These are phyloP conservation scores for Monilinia laxa DNA, from an alignment of 2,329 filamentous ascomycete species.

Conservation along the genomic window DNA sequence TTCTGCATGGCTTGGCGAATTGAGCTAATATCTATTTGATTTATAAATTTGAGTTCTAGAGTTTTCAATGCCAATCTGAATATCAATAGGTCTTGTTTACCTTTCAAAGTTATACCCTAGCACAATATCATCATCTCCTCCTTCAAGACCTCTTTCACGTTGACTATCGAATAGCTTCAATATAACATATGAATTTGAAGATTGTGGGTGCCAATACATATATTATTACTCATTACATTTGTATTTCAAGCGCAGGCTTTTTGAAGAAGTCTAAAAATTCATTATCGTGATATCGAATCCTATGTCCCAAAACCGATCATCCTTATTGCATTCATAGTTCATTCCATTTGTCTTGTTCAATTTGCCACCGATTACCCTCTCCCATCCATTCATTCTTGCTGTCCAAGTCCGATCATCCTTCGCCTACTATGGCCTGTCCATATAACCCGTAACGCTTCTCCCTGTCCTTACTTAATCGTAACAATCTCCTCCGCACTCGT, in stretches of 20 bases:
- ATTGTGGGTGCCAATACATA: not conserved
- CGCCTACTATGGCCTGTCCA: not conserved
- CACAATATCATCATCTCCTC: not conserved
- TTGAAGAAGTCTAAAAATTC: not conserved
- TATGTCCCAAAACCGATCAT: not conserved
- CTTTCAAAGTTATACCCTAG: not conserved
- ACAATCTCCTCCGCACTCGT: constrained; percentile 76
- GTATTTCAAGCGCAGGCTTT: not conserved
- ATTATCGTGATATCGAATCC: not conserved
- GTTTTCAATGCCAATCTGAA: not conserved
- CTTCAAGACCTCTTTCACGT: not conserved
- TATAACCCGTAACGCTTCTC: not conserved
- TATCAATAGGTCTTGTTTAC: not conserved
- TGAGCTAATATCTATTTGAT: not conserved
- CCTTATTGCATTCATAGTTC: not conserved
- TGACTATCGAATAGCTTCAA: not conserved
- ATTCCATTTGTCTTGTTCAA: constrained; percentile 1
- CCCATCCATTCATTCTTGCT: no score
- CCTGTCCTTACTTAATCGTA: constrained; percentile 27
- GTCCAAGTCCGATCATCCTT: no score
- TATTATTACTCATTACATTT: not conserved
- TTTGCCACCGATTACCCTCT: not conserved
- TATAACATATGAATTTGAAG: not conserved
- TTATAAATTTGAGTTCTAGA: not conserved
- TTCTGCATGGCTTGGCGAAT: not conserved